A percentile compares a stretch with the other conserved stretches of the same genome.
Conservation (phyloP, 108 stramenopile species). For the Aurantiochytrium sp. region DNA sequence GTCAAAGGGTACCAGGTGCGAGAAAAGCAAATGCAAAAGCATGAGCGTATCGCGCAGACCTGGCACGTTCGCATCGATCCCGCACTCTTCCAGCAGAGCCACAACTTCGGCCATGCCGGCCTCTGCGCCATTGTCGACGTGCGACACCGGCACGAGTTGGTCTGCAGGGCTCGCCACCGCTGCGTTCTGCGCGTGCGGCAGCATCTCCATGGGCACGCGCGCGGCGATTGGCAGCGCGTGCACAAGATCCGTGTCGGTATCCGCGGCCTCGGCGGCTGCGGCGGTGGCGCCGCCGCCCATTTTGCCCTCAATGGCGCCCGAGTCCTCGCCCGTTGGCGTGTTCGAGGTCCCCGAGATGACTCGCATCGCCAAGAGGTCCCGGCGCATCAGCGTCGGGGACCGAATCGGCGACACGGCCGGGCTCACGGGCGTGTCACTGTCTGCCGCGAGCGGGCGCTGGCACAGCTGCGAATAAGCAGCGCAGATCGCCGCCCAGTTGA, state of each 20-base stretch:
- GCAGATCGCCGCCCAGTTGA: conserved; percentile 27
- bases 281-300: too few relatives aligned
- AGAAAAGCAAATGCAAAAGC: conserved; percentile 18
- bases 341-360: background rate
- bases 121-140: background rate
- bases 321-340: too few relatives aligned
- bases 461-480: conserved; percentile 27
- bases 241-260: too few relatives aligned
- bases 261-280: too few relatives aligned
- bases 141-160: background rate
- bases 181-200: background rate
- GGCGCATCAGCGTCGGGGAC: background rate
- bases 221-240: too few relatives aligned
- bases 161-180: background rate
- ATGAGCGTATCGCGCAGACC: conserved; percentile 15
- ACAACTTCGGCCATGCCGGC: background rate
- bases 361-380: background rate
- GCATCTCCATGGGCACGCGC: too few relatives aligned
- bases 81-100: background rate
- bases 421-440: background rate
- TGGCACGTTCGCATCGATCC: background rate
- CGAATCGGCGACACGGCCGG: conserved; percentile 17
- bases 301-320: too few relatives aligned
- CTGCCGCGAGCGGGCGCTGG: background rate
- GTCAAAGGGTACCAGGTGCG: conserved; percentile 23